phyloP scores from a whole-genome alignment of 139 green algal species.

The Cymbomonas tetramitiformis region DNA sequence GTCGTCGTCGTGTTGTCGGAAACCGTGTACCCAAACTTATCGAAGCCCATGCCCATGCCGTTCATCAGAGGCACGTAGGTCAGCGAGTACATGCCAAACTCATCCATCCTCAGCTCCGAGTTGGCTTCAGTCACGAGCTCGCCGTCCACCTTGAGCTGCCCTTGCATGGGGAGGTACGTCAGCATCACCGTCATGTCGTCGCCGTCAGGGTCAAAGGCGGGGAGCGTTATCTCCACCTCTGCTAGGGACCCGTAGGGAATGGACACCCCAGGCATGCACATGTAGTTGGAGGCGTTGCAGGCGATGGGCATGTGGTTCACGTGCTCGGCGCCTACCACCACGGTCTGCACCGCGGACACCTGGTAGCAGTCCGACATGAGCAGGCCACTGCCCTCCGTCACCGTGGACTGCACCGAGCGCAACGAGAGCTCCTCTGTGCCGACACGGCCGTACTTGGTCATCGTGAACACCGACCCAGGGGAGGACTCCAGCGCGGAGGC shows the following conservation, averaged over 20 bases:
- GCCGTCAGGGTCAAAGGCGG: not conserved
- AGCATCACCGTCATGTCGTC: not conserved
- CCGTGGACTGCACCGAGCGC: not conserved
- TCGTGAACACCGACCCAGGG: not conserved
- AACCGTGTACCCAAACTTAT: conserved; percentile 9
- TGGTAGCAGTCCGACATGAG: not conserved
- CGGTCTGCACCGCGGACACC: not conserved
- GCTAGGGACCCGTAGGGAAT: conserved; percentile 1
- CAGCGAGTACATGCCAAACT: not conserved
- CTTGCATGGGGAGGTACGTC: conserved; percentile 7
- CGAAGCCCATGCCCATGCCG: conserved; percentile 2
- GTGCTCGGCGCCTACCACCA: not conserved
- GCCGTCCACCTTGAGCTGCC: not conserved
- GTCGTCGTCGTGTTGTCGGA: conserved; percentile 3
- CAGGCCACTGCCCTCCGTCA: not conserved
- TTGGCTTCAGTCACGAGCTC: not conserved
- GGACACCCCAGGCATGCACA: conserved; percentile 3
- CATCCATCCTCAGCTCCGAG: too few relatives aligned
- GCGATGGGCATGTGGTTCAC: conserved; percentile 7
- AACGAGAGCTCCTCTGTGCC: too few relatives aligned
- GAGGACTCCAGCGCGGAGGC: not conserved
- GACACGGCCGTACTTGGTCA: not conserved
- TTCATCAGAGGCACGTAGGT: conserved; percentile 2
- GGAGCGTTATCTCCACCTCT: conserved; percentile 1
- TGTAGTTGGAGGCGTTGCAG: not conserved